Evolutionary conservation across 331 rosid species (phyloP), one percentile per base, ranked within the genome.

Genomic region (Saraca asoca): DNA sequence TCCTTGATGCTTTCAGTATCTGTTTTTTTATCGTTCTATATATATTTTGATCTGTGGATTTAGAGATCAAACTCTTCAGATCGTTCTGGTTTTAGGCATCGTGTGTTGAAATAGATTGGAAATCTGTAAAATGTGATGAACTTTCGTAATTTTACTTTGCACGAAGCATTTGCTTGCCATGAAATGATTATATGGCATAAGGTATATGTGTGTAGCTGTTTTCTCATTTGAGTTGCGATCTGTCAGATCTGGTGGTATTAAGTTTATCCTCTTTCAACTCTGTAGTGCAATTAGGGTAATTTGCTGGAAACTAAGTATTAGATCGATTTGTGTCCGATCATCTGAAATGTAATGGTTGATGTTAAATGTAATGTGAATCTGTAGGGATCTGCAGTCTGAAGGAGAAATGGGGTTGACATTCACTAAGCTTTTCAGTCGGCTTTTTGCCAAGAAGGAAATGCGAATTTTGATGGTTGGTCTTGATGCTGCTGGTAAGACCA

Each of bases 401-500:
- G 66, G 81, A 72, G 75, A 74, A 81, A 94, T 94, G 99, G 99
- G 99, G 85, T 79, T 94, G 72, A 90, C 99, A 51, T 94, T 94
- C 85, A 88, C 99, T 34, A 94, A 94, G 87, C 96, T 94, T 51
- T 94, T 94, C 80, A 94, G 96, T 79, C 84, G 99, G 85, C 97
- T 94, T 16, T 94, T 94, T 35, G 97, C 99, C 74, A 94, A 94
- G 96, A 94, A 85, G 70, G 99, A 94, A 81, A 94, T 94, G 99
- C 77, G 99, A 78, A 94, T 94, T 79, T 85, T 94, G 81, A 94
- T 94, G 99, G 99, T 94, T 35, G 99, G 99, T 88, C 99, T 94
- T 58, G 99, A 94, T 74, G 99, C 99, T 6, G 99, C 99, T 72
- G 99, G 99, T 90, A 94, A 94, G 91, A 94, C 99, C 46, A 94